Evolutionary conservation across 495 filamentous ascomycete genomes (phyloP).

Genomic region (Aspergillus taichungensis): DNA sequence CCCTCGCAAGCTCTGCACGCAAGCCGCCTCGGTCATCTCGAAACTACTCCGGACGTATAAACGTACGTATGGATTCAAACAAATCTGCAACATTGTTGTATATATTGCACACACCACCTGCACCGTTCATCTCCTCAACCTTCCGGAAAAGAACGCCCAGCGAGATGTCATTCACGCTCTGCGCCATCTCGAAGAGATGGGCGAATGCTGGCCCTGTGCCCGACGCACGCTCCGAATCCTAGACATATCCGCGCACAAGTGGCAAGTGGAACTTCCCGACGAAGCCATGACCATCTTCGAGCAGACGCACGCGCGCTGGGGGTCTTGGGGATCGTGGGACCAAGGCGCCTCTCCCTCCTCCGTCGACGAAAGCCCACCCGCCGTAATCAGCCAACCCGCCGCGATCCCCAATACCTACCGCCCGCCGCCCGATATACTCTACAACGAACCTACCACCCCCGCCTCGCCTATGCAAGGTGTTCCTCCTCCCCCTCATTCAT

Average conservation of each 20-base stretch:
- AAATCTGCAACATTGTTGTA: constrained; percentile 91
- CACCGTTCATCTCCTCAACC: constrained; percentile 88
- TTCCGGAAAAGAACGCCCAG: constrained; percentile 80
- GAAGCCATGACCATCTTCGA: constrained; percentile 68
- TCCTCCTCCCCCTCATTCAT: constrained; percentile 3
- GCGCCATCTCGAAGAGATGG: constrained; percentile 93
- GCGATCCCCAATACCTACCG: constrained; percentile 13
- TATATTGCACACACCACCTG: constrained; percentile 92
- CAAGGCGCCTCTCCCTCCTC: constrained; percentile 28
- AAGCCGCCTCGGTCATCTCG: constrained; percentile 79
- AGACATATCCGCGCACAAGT: constrained; percentile 74
- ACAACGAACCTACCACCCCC: no score
- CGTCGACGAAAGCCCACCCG: constrained; percentile 22
- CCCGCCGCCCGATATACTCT: constrained; percentile 6
- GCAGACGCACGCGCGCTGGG: constrained; percentile 52
- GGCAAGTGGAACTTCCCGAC: constrained; percentile 78
- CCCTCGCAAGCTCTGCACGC: constrained; percentile 81
- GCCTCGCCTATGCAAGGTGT: constrained; percentile 7
- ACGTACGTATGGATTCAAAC: constrained; percentile 77
- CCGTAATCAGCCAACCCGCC: constrained; percentile 5
- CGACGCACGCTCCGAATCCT: constrained; percentile 77
- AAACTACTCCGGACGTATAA: constrained; percentile 91
- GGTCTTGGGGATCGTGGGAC: constrained; percentile 38
- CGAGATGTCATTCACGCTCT: constrained; percentile 84
- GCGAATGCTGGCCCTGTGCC: constrained; percentile 88